Evolutionary conservation across 2,329 filamentous ascomycete genomes (phyloP).

Genomic region (Dactylellina cionopaga): DNA sequence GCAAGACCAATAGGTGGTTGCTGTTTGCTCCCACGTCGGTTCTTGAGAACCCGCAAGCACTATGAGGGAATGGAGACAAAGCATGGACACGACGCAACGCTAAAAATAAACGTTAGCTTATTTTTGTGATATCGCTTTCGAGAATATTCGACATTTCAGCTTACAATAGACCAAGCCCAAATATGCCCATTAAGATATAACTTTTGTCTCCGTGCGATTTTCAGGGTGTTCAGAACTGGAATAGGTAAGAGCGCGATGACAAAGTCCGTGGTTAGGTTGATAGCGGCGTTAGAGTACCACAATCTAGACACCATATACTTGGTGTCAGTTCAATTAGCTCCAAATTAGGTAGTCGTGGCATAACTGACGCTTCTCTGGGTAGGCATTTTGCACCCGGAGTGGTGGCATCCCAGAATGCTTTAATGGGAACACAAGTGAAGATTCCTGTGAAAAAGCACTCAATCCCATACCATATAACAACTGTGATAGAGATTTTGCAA

Average conservation of each 20-base stretch:
- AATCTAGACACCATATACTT: neutral
- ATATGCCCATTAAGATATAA: slow-evolving; percentile 58
- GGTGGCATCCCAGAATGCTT: slow-evolving; percentile 10
- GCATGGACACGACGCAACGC: slow-evolving; percentile 60
- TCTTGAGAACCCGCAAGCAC: slow-evolving; percentile 57
- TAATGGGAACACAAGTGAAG: slow-evolving; percentile 9
- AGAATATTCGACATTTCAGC: slow-evolving; percentile 54
- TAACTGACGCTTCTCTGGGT: neutral
- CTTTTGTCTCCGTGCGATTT: slow-evolving; percentile 53
- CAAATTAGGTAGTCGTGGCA: neutral
- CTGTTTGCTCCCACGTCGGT: slow-evolving; percentile 59
- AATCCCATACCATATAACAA: slow-evolving; percentile 11
- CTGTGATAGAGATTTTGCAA: neutral
- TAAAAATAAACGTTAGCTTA: slow-evolving; percentile 52
- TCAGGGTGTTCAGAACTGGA: slow-evolving; percentile 55
- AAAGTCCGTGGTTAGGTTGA: slow-evolving; percentile 57
- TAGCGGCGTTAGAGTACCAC: slow-evolving; percentile 53
- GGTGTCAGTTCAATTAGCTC: neutral
- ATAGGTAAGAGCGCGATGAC: slow-evolving; percentile 57
- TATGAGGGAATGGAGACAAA: slow-evolving; percentile 59
- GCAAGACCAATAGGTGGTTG: slow-evolving; percentile 60
- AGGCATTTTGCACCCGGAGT: neutral
- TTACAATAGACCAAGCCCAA: slow-evolving; percentile 57
- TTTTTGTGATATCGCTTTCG: slow-evolving; percentile 53
- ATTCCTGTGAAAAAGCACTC: slow-evolving; percentile 17